Evolutionary conservation across 177 flowering plant species (phyloP).

Genomic region (Telopea speciosissima): DNA sequence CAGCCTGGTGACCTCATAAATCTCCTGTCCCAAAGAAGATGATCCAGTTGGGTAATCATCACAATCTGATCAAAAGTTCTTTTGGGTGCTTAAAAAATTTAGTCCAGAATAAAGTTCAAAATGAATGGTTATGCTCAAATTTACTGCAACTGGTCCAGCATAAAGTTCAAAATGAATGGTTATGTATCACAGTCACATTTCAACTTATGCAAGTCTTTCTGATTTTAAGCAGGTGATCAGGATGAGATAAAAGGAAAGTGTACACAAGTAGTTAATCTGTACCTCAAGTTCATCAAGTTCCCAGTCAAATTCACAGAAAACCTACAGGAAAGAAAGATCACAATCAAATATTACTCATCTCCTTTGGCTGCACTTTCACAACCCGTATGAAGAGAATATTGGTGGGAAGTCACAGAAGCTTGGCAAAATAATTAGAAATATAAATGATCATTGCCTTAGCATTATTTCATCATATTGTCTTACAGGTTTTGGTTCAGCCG

Average conservation of each 20-base stretch:
- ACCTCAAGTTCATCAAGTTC: constrained; percentile 86
- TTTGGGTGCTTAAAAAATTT: neutral
- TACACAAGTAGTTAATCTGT: constrained; percentile 8
- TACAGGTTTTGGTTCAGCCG: constrained; percentile 76
- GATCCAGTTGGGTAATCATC: neutral
- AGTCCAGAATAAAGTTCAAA: neutral
- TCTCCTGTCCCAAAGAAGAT: neutral
- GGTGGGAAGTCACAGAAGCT: neutral
- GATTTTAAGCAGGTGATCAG: neutral
- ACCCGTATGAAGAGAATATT: neutral
- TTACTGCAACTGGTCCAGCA: neutral
- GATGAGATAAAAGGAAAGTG: neutral
- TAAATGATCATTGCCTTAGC: neutral
- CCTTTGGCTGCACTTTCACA: neutral
- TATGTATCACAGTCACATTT: neutral
- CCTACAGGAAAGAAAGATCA: constrained; percentile 35
- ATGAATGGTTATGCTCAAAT: neutral
- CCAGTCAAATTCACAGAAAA: constrained; percentile 88
- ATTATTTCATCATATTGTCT: constrained; percentile 11
- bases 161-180: neutral
- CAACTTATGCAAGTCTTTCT: neutral
- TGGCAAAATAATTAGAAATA: neutral
- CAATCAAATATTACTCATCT: neutral
- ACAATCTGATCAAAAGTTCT: constrained; percentile 1
- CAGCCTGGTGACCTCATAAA: neutral